phyloP scores from a whole-genome alignment of 345 rosid species.

The Cochlearia excelsa region DNA sequence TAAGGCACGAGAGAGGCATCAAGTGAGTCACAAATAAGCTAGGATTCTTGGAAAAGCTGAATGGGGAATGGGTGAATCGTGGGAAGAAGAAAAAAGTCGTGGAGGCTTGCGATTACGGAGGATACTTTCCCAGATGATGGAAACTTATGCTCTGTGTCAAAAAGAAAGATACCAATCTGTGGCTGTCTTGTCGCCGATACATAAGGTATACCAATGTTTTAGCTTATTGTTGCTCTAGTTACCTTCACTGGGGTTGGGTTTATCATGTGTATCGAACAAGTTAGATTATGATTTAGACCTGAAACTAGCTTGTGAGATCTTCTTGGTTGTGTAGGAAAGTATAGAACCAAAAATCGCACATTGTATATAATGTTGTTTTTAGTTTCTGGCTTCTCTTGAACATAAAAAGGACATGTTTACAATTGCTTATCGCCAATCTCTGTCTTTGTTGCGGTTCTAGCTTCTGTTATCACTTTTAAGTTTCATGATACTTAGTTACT shows the following conservation, averaged over 20 bases:
- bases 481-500: neutral
- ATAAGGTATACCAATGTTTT: constrained; percentile 50
- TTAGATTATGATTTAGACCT: constrained; percentile 16
- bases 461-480: neutral
- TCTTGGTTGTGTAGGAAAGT: neutral
- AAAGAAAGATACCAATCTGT: constrained; percentile 42
- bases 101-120: constrained; percentile 50
- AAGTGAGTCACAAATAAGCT: neutral
- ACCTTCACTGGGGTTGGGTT: constrained; percentile 10
- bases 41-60: constrained; percentile 50
- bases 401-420: neutral
- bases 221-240: neutral
- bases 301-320: constrained; percentile 7
- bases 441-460: constrained; percentile 4
- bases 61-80: constrained; percentile 62
- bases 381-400: constrained; percentile 2
- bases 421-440: constrained; percentile 5
- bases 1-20: too few relatives aligned
- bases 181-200: constrained; percentile 60
- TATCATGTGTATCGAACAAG: constrained; percentile 6
- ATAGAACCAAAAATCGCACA: neutral
- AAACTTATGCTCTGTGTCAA: constrained; percentile 59
- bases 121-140: constrained; percentile 62
- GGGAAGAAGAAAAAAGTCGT: constrained; percentile 66
- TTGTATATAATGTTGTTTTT: neutral